Conservation (phyloP, 345 rosid genomes). For the Salix suchowensis region DNA sequence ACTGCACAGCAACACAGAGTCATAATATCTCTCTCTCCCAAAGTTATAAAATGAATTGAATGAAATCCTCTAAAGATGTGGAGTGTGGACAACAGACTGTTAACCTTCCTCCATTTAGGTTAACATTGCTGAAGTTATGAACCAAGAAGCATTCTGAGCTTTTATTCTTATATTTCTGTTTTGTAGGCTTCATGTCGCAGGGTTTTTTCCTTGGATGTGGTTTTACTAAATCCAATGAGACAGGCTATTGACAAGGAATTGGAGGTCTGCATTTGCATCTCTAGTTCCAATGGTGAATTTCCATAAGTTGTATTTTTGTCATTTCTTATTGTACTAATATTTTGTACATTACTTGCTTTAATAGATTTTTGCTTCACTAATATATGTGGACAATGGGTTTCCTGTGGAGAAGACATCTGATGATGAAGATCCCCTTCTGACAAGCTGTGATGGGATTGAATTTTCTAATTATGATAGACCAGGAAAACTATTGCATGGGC, state of each 20-base stretch:
- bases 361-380: constrained; percentile 69
- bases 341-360: constrained; percentile 12
- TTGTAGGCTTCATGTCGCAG: constrained; percentile 63
- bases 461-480: constrained; percentile 61
- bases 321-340: constrained; percentile 1
- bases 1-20: background rate
- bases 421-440: constrained; percentile 69
- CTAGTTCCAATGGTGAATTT: constrained; percentile 2
- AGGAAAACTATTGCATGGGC: constrained; percentile 53
- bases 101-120: background rate
- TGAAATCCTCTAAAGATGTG: background rate
- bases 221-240: constrained; percentile 58
- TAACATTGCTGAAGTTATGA: background rate
- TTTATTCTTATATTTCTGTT: constrained; percentile 11
- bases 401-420: constrained; percentile 64
- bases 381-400: constrained; percentile 60
- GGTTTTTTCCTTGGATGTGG: constrained; percentile 68
- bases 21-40: background rate
- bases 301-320: background rate
- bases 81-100: background rate
- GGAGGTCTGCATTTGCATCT: constrained; percentile 46
- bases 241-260: constrained; percentile 53
- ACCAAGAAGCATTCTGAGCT: background rate
- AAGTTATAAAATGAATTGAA: background rate
- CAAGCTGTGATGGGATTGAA: constrained; percentile 70